Evolutionary conservation across 164 flowering plant species (phyloP), one percentile per base, ranked within the genome.

Genomic region (Nelumbo lutea): DNA sequence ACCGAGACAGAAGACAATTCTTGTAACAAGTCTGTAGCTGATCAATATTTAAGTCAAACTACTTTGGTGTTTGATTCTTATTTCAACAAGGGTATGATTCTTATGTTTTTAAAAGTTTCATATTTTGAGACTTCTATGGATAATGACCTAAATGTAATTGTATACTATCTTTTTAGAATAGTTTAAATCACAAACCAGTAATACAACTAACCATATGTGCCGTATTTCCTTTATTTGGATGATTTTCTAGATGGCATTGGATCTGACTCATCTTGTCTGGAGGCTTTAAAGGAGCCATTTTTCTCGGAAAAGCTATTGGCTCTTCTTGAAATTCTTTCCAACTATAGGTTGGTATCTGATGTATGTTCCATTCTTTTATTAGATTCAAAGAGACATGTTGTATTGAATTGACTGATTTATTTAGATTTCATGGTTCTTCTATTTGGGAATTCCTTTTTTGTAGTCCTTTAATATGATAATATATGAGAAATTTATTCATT

Each of bases 241-340:
- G 58, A 40, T 69, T 65, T 46, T 61, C 42, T 62, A 79, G 97
- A 81, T 86, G 88, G 78, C 42, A 52, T 43, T 55, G 75, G 64
- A 47, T 69, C 82, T 66, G 81, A 81, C 75, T 44, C 87, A 39
- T 81, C 82, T 73, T 6, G 47, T 56, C 65, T 70, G 41, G 88
- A 81, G 70, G 82, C 75, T 73, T 81, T 91, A 62, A 81, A 83
- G 79, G 96, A 88, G 79, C 97, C 98, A 50, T 77, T 82, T 72
- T 89, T 91, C 80, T 95, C 98, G 4, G 70, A 68, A 61, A 95
- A 95, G 86, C 79, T 95, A 58, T 76, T 87, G 71, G 78, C 83
- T 63, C 93, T 95, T 45, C 80, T 91, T 75, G 75, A 77, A 64
- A 83, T 95, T 63, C 89, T 94, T 67, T 86, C 90, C 46, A 68